Conservation (phyloP, 1,284 basidiomycete species). For the Cyathus pygmaeus region DNA sequence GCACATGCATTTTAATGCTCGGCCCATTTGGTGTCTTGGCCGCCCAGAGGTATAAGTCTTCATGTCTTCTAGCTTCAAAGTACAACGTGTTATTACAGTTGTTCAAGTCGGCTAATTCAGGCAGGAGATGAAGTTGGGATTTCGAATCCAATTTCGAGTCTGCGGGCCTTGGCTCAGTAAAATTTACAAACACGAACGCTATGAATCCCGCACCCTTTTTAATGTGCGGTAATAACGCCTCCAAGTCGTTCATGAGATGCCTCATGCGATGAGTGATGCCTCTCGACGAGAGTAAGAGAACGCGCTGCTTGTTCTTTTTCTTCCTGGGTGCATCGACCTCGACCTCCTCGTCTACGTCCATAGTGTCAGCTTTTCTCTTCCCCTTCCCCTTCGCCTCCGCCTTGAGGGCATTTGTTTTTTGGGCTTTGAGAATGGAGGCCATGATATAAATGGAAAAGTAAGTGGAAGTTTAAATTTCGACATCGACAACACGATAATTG, state of each 20-base stretch:
- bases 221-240: constrained; percentile 90
- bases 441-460: constrained; percentile 48
- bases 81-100: constrained; percentile 99
- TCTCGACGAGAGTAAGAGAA: constrained; percentile 91
- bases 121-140: constrained; percentile 92
- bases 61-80: constrained; percentile 95
- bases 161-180: constrained; percentile 39
- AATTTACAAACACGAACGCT: constrained; percentile 8
- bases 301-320: constrained; percentile 86
- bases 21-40: constrained; percentile 98
- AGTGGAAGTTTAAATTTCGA: no score
- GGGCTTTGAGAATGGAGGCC: constrained; percentile 75
- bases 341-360: constrained; percentile 62
- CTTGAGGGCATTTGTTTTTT: constrained; percentile 66
- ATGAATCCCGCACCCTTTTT: constrained; percentile 85
- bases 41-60: constrained; percentile 98
- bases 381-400: constrained; percentile 61
- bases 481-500: no score
- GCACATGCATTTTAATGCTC: constrained; percentile 96
- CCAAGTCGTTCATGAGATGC: constrained; percentile 96
- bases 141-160: constrained; percentile 98
- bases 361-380: constrained; percentile 73
- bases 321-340: constrained; percentile 50
- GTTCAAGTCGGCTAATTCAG: constrained; percentile 96
- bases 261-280: constrained; percentile 97